Base-by-base conservation (phyloP, 352 stramenopile genomes). In the Pythium folliculosum region DNA sequence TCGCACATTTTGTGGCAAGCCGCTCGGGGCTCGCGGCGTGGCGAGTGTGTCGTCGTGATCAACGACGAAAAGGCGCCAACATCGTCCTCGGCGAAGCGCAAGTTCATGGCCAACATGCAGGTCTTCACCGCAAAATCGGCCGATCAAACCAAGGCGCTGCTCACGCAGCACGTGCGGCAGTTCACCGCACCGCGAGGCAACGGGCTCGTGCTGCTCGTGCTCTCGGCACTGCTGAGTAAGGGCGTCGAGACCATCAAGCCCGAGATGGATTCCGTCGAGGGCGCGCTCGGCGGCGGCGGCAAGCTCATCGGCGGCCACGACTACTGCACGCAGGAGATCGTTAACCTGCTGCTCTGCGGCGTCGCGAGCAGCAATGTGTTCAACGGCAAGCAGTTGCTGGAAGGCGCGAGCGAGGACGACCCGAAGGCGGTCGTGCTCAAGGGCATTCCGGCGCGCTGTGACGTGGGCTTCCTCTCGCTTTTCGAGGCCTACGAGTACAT, bases 261-360 rank as follows among this genome's bases (percentile, higher is more conserved):
- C 44, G 94, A 98, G 64, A 97, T 98, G 84, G 95, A 98, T 57
- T 65, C 82, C 5, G 60, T 84, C 19, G 85, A 80, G 40, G 78
- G 80, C 47, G 47, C 73, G 5, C 64, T 62, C 7, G 76, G 81
- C 23, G 60, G 68, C 7, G 76, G 72, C 23, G 75, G 78, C 3
- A 81, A 86, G 61, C 75, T 97, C 45, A 92, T 97, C 43, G 91
- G 91, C 14, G 73, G 70, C 0, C 90, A 97, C 63, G 88, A 96
- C 62, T 97, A 97, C 51, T 95, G 89, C 59, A 95, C 86, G 0
- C 95, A 99, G 63, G 97, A 99, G 71, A 81, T 99, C 25, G 97
- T 99, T 9, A 99, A 99, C 78, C 70, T 99, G 43, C 71, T 99
- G n/a, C 73, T 99, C 8, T 89, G 90, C 23, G 97, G 97, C 10